Evolutionary conservation across 108 stramenopile species (phyloP).

Genomic region (Schizochytrium sp.): DNA sequence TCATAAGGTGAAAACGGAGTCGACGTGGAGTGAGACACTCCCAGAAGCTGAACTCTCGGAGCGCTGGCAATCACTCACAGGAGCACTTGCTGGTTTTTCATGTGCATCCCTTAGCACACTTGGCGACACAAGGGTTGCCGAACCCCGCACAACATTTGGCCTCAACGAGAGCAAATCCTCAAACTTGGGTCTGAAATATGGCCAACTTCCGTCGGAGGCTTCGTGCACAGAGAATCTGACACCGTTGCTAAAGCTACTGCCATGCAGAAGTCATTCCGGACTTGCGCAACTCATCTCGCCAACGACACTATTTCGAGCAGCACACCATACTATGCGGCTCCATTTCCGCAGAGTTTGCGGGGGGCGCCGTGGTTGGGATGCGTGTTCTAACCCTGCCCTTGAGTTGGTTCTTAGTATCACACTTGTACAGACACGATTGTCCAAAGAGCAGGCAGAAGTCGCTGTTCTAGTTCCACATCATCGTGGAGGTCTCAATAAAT

Average conservation of each 20-base stretch:
- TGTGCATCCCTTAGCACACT: slow-evolving; percentile 8
- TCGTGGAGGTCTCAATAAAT: background rate
- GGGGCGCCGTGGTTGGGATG: background rate
- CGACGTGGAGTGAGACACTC: background rate
- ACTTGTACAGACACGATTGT: background rate
- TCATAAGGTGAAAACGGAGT: background rate
- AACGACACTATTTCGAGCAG: slow-evolving; percentile 14
- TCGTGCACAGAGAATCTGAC: slow-evolving; percentile 56
- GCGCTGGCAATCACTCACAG: background rate
- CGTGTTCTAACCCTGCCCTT: background rate
- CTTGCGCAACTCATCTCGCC: background rate
- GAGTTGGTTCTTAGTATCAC: background rate
- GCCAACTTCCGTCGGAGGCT: slow-evolving; percentile 33
- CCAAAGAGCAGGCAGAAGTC: background rate
- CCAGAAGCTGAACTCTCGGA: too few species aligned
- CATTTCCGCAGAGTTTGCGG: slow-evolving; percentile 20
- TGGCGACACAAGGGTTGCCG: background rate
- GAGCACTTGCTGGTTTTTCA: background rate
- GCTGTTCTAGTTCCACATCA: background rate
- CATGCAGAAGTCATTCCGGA: background rate
- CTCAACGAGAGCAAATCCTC: background rate
- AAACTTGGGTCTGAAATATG: background rate
- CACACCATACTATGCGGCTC: background rate
- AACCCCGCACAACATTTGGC: background rate
- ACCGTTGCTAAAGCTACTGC: slow-evolving; percentile 44